Base-by-base conservation (phyloP, 805 yeast genomes). In the Metschnikowia borealis region DNA sequence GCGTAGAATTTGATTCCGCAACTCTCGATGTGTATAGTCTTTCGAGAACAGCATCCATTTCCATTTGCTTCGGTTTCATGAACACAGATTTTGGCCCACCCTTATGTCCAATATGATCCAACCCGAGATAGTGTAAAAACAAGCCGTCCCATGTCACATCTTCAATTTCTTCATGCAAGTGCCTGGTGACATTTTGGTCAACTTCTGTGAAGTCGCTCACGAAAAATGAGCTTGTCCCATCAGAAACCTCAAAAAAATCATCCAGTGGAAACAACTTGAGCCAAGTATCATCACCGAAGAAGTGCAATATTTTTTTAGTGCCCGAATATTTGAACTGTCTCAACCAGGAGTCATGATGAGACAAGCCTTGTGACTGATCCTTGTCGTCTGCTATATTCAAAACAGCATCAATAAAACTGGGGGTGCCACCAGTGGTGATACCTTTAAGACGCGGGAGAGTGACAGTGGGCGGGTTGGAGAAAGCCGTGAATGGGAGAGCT, bases 251-350 rank as follows among this genome's bases (percentile, higher is more conserved):
- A 61, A 92, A 91, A 55, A 75, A 75, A 7, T 66, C 66, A 5
- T 49, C 57, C 6, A 62, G 63, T 0, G 97, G 96, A 57, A 91
- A 94, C 44, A 94, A 73, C 62, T 89, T 91, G 54, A 91, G 67
- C 99, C 99, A 94, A 1, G 99, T 94, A 63, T 94, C 99, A 67
- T 94, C 99, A 32, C 99, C 99, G 70, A 79, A 92, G 79, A 94
- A 88, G 62, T 90, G 86, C 29, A 94, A 71, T 18, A 62, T 73
- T 62, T 75, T 75, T 26, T 54, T 56, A 29, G 64, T 65, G 31
- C 66, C 66, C 21, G 55, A 46, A 23, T 56, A 53, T 17, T 47
- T 52, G 67, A 90, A 74, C 62, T 94, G 98, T 34, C 74, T 74
- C 8, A 91, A 64, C 97, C 97, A 90, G 29, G 94, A 86, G 64